Evolutionary conservation across 176 grass and related monocot genomes (phyloP), one percentile per base, ranked within the genome.

Genomic region (Puccinellia tenuiflora): DNA sequence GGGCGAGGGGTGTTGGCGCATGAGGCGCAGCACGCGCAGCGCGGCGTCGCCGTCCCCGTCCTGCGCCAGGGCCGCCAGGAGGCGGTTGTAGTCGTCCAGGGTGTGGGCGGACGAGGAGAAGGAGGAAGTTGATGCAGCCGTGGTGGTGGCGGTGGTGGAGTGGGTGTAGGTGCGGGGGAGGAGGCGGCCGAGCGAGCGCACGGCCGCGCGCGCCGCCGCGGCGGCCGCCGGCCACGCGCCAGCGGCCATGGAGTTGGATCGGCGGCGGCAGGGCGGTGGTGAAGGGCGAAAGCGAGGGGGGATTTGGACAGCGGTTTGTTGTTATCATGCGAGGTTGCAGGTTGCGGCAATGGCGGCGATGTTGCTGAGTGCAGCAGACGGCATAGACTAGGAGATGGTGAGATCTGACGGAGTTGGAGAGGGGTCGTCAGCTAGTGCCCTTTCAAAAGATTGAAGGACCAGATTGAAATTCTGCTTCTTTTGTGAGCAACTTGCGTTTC

Each of bases 81-180:
- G 85, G 85, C 83, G 61, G 93, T 98, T 91, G 87, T 87, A 95
- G 73, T 93, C 92, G 77, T 83, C 73, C 24, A 85, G 73, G 61
- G 86, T 77, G 59, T 81, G 86, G 68, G 75, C 35, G 1, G 83
- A 40, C 2, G 88, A 11, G 3, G 34, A 90, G 85, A 68, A 83
- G 79, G 78, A 4, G 34, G n/a, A n/a, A n/a, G n/a, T n/a, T n/a
- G n/a, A n/a, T n/a, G n/a, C n/a, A n/a, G n/a, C n/a, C n/a, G n/a
- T n/a, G n/a, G 83, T 14, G 30, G 54, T 43, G 37, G 82, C 57
- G 17, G 87, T 61, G 22, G 16, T n/a, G n/a, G n/a, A n/a, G n/a
- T n/a, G 61, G 11, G 79, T 29, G 21, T 57, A 77, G 55, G 13
- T 56, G 66, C 43, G 85, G 43, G 48, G 70, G 45, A 90, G 68